Evolutionary conservation across 176 grass and related monocot species (phyloP).

Genomic region (Panicum miliaceum): DNA sequence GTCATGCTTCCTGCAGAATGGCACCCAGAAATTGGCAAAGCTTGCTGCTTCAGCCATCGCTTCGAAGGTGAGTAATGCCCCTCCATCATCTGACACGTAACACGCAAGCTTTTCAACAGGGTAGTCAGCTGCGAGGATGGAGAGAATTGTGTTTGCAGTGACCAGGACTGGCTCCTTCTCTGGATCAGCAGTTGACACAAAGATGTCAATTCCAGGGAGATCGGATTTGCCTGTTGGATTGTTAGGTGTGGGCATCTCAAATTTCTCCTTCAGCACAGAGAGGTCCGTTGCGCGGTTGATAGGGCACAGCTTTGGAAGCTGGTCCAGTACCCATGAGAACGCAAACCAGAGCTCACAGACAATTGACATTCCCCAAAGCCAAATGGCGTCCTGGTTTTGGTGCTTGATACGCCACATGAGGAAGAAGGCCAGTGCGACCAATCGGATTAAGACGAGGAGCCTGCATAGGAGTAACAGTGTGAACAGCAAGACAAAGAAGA

Average conservation of each 20-base stretch:
- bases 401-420: conserved; percentile 89
- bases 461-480: conserved; percentile 42
- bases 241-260: conserved; percentile 66
- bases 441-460: conserved; percentile 76
- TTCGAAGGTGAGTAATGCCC: conserved; percentile 92
- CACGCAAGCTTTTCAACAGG: conserved; percentile 96
- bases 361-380: conserved; percentile 95
- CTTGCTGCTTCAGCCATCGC: conserved; percentile 98
- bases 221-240: conserved; percentile 93
- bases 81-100: conserved; percentile 92
- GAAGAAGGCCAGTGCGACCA: conserved; percentile 82
- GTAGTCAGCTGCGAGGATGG: conserved; percentile 88
- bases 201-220: conserved; percentile 82
- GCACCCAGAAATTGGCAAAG: conserved; percentile 90
- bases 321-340: conserved; percentile 95
- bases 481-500: conserved; percentile 3
- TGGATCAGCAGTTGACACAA: conserved; percentile 94
- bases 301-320: conserved; percentile 94
- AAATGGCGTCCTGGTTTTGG: conserved; percentile 79
- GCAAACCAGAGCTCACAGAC: conserved; percentile 97
- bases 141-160: conserved; percentile 95
- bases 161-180: conserved; percentile 95
- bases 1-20: conserved; percentile 93
- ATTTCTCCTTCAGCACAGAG: conserved; percentile 87
- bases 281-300: conserved; percentile 89